A percentile compares a stretch with the other conserved stretches of the same genome.
Conservation (phyloP, 139 green algal species). For the Spirogloea muscicola region DNA sequence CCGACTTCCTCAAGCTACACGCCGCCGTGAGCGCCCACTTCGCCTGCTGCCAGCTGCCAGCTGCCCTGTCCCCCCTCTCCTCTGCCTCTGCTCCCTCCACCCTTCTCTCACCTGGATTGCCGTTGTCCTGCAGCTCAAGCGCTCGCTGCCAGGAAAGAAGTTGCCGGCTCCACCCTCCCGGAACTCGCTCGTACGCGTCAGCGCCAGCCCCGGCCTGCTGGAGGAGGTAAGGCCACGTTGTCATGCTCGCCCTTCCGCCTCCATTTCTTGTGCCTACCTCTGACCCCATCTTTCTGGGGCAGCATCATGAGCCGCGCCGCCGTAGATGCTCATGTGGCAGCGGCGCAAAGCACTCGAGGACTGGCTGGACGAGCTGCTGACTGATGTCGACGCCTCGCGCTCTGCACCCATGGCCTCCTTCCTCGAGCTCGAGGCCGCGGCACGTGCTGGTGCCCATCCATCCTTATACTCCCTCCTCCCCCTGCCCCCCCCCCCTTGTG, state of each 20-base stretch:
- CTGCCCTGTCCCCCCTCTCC: not conserved
- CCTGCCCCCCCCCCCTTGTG: not conserved
- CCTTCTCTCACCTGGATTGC: not conserved
- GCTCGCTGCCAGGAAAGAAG: conserved; percentile 17
- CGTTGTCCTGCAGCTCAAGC: conserved; percentile 15
- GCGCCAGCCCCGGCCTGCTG: not conserved
- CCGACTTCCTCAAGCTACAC: conserved; percentile 37
- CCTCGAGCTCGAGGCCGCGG: conserved; percentile 37
- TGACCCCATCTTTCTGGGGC: no score
- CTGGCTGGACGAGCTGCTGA: conserved; percentile 23
- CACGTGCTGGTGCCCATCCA: conserved; percentile 4
- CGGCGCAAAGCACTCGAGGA: conserved; percentile 14
- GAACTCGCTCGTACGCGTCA: conserved; percentile 13
- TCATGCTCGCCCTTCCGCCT: not conserved
- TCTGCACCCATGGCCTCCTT: conserved; percentile 28
- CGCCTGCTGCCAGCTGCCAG: no score
- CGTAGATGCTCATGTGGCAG: no score
- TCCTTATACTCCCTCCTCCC: not conserved
- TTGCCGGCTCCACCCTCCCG: conserved; percentile 27
- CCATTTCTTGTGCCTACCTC: not conserved
- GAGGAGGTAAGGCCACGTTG: conserved; percentile 10
- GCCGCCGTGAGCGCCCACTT: conserved; percentile 23
- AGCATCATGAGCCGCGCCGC: no score
- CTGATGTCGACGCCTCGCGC: conserved; percentile 19
- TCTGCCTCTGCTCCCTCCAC: not conserved